phyloP scores from a whole-genome alignment of 805 yeast genomes.

The Wickerhamomyces subpelliculosus region DNA sequence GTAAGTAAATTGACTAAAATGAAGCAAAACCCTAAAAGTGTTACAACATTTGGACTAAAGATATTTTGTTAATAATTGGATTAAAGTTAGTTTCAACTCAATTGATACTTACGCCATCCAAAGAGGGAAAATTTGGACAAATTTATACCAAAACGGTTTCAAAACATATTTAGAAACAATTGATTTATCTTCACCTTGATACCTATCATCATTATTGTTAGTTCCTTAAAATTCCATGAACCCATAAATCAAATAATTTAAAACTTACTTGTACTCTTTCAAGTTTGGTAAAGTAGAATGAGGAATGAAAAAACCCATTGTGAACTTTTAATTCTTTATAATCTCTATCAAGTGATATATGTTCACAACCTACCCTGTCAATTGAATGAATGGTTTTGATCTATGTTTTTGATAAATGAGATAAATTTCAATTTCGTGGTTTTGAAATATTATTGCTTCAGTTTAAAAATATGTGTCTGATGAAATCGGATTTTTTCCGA shows the following conservation, averaged over 20 bases:
- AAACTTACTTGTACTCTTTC: conserved; percentile 42
- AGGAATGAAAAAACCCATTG: conserved; percentile 65
- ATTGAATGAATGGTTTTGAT: no score
- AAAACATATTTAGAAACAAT: conserved; percentile 65
- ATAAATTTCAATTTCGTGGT: no score
- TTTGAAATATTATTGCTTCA: no score
- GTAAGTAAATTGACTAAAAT: conserved; percentile 55
- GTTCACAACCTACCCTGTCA: no score
- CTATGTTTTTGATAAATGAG: no score
- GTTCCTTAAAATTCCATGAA: background rate
- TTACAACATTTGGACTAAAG: conserved; percentile 68
- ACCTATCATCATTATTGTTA: conserved; percentile 25
- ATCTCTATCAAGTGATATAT: no score
- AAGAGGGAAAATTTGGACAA: conserved; percentile 69
- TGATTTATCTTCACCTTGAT: conserved; percentile 78
- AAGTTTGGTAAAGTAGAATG: conserved; percentile 41
- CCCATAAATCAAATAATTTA: background rate
- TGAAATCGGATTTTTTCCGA: no score
- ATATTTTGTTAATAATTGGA: background rate
- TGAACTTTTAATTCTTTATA: background rate
- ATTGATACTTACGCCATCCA: conserved; percentile 55
- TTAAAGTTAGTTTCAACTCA: background rate
- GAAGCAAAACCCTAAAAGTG: conserved; percentile 71
- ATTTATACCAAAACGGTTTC: conserved; percentile 75
- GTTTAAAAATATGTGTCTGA: no score